These are phyloP conservation scores for Aspergillus biplanus DNA, from an alignment of 495 filamentous ascomycete genomes.

Conservation along the genomic window DNA sequence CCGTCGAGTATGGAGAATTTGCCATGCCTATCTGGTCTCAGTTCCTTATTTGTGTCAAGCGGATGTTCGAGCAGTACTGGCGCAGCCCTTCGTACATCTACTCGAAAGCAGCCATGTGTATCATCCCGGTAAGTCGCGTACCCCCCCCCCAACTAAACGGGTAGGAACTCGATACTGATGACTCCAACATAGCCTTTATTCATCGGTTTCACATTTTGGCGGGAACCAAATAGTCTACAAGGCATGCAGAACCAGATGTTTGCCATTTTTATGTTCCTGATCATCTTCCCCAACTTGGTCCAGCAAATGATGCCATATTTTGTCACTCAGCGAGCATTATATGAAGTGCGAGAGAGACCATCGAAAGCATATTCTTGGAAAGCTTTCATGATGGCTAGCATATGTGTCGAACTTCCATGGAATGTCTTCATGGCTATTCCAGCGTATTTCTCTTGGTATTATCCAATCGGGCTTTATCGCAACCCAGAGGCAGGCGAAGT, in stretches of 20 bases:
- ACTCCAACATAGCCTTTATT: conserved; percentile 69
- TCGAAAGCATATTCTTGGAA: conserved; percentile 84
- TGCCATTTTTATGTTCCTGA: conserved; percentile 79
- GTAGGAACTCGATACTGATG: conserved; percentile 5
- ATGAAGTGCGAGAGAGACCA: conserved; percentile 83
- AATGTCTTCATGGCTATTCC: conserved; percentile 70
- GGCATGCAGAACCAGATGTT: conserved; percentile 90
- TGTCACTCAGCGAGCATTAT: conserved; percentile 74
- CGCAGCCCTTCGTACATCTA: conserved; percentile 86
- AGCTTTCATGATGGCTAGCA: conserved; percentile 79
- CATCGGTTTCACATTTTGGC: conserved; percentile 88
- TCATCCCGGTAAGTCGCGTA: conserved; percentile 32
- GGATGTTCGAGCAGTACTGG: conserved; percentile 91
- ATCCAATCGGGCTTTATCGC: conserved; percentile 73
- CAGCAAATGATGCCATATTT: conserved; percentile 89
- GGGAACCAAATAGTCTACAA: conserved; percentile 68
- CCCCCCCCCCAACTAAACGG: neutral
- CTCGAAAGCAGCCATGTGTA: conserved; percentile 64
- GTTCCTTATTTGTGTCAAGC: conserved; percentile 48
- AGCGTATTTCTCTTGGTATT: conserved; percentile 78
- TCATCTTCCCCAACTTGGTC: conserved; percentile 73
- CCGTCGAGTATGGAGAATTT: conserved; percentile 48
- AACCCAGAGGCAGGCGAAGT: conserved; percentile 65
- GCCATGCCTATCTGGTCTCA: conserved; percentile 56
- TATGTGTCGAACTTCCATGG: conserved; percentile 77